A percentile compares a stretch with the other conserved stretches of the same genome.
These are phyloP conservation scores for Ophiostoma ips DNA, from an alignment of 2,329 filamentous ascomycete genomes.

Conservation along the genomic window DNA sequence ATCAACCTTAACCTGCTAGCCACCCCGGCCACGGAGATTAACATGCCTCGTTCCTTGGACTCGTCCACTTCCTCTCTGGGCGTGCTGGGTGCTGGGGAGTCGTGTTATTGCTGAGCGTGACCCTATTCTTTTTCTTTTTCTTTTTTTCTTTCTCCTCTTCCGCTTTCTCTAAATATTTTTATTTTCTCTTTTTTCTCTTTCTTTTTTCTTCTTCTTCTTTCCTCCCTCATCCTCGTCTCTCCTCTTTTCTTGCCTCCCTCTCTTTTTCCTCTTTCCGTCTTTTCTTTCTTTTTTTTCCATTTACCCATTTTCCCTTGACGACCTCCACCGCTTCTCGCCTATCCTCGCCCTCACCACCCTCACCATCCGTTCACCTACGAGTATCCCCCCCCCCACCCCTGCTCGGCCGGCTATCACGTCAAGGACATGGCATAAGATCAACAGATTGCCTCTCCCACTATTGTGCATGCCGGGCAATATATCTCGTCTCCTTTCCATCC, in stretches of 20 bases:
- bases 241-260: neutral
- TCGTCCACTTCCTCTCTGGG: too few relatives aligned
- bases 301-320: neutral
- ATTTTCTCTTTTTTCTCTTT: neutral
- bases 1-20: neutral
- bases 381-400: conserved; percentile 3
- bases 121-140: neutral
- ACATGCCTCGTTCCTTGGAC: too few relatives aligned
- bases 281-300: neutral
- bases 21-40: conserved; percentile 1
- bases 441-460: conserved; percentile 37
- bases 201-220: neutral
- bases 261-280: neutral
- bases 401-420: conserved; percentile 4
- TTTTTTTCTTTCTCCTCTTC: neutral
- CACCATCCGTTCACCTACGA: neutral
- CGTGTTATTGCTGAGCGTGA: too few relatives aligned
- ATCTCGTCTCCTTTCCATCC: conserved; percentile 3
- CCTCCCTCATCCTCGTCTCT: neutral
- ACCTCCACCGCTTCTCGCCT: neutral
- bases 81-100: too few relatives aligned
- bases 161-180: too few relatives aligned
- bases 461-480: conserved; percentile 32
- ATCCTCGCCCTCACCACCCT: neutral
- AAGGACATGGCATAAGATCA: conserved; percentile 42